Evolutionary conservation across 345 rosid genomes (phyloP), one percentile per base, ranked within the genome.

Genomic region (Lepidium sativum): DNA sequence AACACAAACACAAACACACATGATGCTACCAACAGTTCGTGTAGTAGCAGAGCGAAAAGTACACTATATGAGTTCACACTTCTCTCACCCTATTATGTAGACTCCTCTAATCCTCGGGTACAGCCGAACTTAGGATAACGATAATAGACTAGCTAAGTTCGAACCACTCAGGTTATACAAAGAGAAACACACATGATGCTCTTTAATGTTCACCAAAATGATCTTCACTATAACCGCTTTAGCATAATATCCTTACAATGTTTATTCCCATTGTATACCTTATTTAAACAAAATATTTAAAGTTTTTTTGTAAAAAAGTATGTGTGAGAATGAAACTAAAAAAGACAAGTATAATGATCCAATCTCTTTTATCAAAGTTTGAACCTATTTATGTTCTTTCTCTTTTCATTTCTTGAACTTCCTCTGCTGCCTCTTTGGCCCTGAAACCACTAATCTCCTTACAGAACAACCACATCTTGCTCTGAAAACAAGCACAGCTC

Each of bases 371-470:
- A 4, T 54, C 35, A 54, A 66, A 54, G 53, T 50, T 10, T 8
- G 29, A 60, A 60, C 44, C 43, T 50, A 9, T 50, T 48, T 23
- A 8, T 8, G 18, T 34, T 16, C 11, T 35, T 4, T 49, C 2
- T 38, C 20, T 52, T 13, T 63, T 92, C 84, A 88, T 75, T 81
- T 92, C 87, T 84, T 88, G 77, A 83, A 69, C 89, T 84, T 89
- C 76, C 83, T 82, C 17, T 52, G 81, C 42, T 72, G 77, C 82
- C 78, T 89, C 88, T 81, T 89, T 1, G 81, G 81, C 9, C 96
- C 96, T 0, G 89, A 86, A 63, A 89, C 95, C 70, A 86, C 96
- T 85, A 92, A 68, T 79, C 92, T 84, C 73, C 92, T 91, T 32
- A 89, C 74, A 63, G 92, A 77, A 60, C 92, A 82, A 38, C 95